Base-by-base conservation (phyloP, 1,284 basidiomycete species). In the Leccinum olivaceoglutinosum region DNA sequence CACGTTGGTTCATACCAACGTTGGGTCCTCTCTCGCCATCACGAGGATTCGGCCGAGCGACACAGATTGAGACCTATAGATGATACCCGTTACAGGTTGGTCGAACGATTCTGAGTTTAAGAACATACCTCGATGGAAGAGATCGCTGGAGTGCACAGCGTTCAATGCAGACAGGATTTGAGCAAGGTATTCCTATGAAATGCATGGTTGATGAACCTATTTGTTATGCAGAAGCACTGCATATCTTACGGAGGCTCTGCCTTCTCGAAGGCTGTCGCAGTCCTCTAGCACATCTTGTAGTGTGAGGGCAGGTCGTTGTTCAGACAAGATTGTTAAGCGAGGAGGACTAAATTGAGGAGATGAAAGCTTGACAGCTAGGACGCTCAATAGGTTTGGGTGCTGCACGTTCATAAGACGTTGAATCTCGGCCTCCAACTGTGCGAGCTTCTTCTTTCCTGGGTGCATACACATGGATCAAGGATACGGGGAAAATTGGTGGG, bases 101-200 rank as follows among this genome's bases (percentile, higher is more conserved):
- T 41, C 16, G 25, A 49, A 62, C 1, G 7, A n/a, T 63, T 46
- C 10, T 29, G 2, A 1, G 14, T 39, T 4, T 29, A 49, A 57
- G 8, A 32, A 65, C 66, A 5, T 62, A 84, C 88, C 83, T 70
- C 87, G 81, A 73, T 92, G 90, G 5, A 90, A 78, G 18, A 92
- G 76, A 65, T 84, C 83, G 4, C 73, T 77, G 0, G 81, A 78
- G 70, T 92, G 90, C 1, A 92, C 73, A 0, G 81, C 82, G 65
- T 86, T 84, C 55, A 93, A 72, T 0, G 82, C 90, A 1, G 82
- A 81, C 1, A 92, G 74, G 51, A 90, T 86, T 70, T 92, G 90
- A 1, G 76, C 77, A 1, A 90, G 76, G 68, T 91, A 92, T 60
- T 88, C 88, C 87, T 89, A 65, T 39, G 4, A n/a, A 9, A 58